A percentile compares a stretch with the other conserved stretches of the same genome.
These are phyloP conservation scores for Platanthera zijinensis DNA, from an alignment of 106 monocot species.

Conservation along the genomic window DNA sequence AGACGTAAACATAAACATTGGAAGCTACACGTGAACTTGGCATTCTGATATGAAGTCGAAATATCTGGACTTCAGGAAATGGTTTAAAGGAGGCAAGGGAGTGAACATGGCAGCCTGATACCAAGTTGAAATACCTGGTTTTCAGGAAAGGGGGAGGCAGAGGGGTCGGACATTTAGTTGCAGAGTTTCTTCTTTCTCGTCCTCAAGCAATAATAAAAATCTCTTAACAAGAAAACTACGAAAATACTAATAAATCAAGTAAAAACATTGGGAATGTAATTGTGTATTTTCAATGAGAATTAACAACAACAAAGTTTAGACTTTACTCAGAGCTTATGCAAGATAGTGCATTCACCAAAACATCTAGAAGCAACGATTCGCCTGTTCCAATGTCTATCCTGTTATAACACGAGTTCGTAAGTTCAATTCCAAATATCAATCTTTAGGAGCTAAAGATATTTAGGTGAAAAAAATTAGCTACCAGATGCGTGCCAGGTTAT, in stretches of 20 bases:
- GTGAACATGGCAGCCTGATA: too few relatives aligned
- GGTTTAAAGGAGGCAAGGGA: too few relatives aligned
- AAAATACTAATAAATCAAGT: background rate
- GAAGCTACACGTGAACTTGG: too few relatives aligned
- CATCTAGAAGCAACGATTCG: slow-evolving; percentile 79
- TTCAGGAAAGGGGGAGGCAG: too few relatives aligned
- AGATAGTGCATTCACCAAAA: slow-evolving; percentile 63
- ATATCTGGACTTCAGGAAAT: too few relatives aligned
- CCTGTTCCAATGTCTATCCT: slow-evolving; percentile 93
- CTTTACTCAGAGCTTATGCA: slow-evolving; percentile 79
- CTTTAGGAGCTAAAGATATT: background rate
- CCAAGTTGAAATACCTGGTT: too few relatives aligned
- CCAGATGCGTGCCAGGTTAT: slow-evolving; percentile 89
- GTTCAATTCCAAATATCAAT: background rate
- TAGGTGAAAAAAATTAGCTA: slow-evolving; percentile 15
- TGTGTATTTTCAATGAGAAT: background rate
- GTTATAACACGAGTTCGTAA: slow-evolving; percentile 9
- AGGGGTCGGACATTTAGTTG: too few relatives aligned
- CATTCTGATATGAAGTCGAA: too few relatives aligned
- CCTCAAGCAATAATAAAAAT: background rate
- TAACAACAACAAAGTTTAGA: background rate
- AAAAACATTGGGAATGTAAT: background rate
- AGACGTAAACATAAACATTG: too few relatives aligned
- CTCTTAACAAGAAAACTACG: background rate
- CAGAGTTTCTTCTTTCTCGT: too few relatives aligned